Evolutionary conservation across 2,329 filamentous ascomycete genomes (phyloP).

Genomic region (Fusarium devonianum): DNA sequence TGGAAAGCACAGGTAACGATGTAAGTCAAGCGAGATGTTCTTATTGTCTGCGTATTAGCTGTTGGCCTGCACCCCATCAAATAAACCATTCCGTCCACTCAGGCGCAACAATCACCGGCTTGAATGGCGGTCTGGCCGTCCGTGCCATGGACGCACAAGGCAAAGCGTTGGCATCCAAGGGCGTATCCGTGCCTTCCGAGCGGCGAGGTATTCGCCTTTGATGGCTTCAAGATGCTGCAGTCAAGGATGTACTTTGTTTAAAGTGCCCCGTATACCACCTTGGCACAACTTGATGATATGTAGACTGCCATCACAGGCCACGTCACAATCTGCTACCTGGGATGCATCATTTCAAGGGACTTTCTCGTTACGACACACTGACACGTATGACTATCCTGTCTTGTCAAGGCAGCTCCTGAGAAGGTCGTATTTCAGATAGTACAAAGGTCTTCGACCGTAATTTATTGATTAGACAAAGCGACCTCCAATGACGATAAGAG

Average conservation of each 20-base stretch:
- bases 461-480: constrained; percentile 9
- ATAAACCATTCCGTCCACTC: constrained; percentile 1
- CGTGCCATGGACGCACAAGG: constrained; percentile 8
- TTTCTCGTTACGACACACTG: neutral
- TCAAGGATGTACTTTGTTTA: neutral
- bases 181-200: constrained; percentile 6
- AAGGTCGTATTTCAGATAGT: constrained; percentile 6
- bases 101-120: neutral
- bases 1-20: neutral
- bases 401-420: neutral
- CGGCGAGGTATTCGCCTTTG: constrained; percentile 8
- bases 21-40: neutral
- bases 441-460: constrained; percentile 8
- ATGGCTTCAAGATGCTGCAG: constrained; percentile 1
- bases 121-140: constrained; percentile 21
- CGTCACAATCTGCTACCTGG: neutral
- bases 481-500: neutral
- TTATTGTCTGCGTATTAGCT: neutral
- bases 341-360: neutral
- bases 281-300: neutral
- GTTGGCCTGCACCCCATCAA: neutral
- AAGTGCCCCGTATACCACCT: constrained; percentile 2
- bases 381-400: neutral
- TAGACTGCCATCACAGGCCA: constrained; percentile 3
- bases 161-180: constrained; percentile 1